Percentiles rank a stretch among this genome's conserved stretches.
Conservation (phyloP, 805 yeast species). For the Wickerhamomyces tratensis region DNA sequence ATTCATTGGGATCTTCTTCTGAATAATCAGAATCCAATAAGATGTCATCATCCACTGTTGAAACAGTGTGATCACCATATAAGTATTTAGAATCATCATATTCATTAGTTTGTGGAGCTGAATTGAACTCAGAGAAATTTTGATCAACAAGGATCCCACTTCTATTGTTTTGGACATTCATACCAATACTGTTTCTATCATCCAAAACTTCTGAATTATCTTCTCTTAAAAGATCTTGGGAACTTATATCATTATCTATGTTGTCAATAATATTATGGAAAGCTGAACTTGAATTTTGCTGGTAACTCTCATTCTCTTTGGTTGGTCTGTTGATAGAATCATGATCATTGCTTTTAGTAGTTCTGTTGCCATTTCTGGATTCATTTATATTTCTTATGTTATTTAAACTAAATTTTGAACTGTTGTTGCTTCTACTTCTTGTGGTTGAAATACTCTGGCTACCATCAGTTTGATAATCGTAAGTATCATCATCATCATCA, state of each 20-base stretch:
- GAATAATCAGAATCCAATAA: slow-evolving; percentile 23
- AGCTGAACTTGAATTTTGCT: too few relatives aligned
- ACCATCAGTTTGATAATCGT: slow-evolving; percentile 14
- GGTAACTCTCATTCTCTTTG: too few relatives aligned
- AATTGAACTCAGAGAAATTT: slow-evolving; percentile 16
- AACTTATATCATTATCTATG: too few relatives aligned
- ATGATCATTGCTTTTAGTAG: too few relatives aligned
- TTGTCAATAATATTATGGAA: too few relatives aligned
- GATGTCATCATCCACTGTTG: slow-evolving; percentile 20
- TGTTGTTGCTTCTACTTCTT: too few relatives aligned
- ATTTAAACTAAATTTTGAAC: too few relatives aligned
- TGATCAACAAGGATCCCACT: slow-evolving; percentile 16
- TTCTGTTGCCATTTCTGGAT: too few relatives aligned
- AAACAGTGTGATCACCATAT: slow-evolving; percentile 12
- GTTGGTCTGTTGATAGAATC: too few relatives aligned
- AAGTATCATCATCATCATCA: slow-evolving; percentile 14
- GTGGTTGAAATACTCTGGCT: too few relatives aligned
- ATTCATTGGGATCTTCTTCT: slow-evolving; percentile 22
- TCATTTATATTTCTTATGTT: too few relatives aligned
- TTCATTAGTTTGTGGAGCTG: slow-evolving; percentile 5
- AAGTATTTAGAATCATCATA: slow-evolving; percentile 8
- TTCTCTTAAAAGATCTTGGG: neutral
- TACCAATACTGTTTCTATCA: slow-evolving; percentile 4
- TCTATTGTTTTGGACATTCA: slow-evolving; percentile 1
- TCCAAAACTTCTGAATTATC: slow-evolving; percentile 1